Base-by-base conservation (phyloP, 768 basidiomycete species). In the Mycena chlorophos region DNA sequence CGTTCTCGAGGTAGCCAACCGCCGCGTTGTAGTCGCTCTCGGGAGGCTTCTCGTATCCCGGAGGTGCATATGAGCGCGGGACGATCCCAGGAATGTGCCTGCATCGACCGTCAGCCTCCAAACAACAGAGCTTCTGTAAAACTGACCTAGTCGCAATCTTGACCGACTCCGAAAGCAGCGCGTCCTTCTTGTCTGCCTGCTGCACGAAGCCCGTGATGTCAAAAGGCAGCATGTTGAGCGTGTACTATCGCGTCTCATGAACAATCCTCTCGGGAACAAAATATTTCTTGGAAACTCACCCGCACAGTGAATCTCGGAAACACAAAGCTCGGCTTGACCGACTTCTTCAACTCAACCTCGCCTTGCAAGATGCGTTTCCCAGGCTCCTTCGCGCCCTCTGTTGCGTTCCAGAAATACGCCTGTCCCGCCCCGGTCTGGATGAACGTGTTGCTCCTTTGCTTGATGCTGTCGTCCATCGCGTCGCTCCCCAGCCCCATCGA, bases 1-100 rank as follows among this genome's bases (percentile, higher is more conserved):
- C 79, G 60, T 81, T 83, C 63, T 82, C 80, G 60, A 82, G 65
- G 31, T 80, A 74, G 14, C 80, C 82, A 28, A 81, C 69, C 12
- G 77, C 74, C 31, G 73, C 77, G 59, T 80, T 81, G 64, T 81
- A 83, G 63, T 86, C 76, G 20, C 69, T 72, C 34, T 68, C 72
- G 45, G 72, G 65, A 14, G 73, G 68, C 39, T 72, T 69, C 46
- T 72, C 71, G 54, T 83, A 84, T 20, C 78, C 79, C 10, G 82
- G 82, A 3, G 83, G 85, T 4, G 78, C 77, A 58, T 76, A 77
- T 22, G 81, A 81, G 30, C 70, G 69, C 16, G 74, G 69, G 1
- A 61, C 51, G 38, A 79, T 53, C 8, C 80, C 80, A 14, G 69
- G 67, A 4, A 75, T 63, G 25, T 75, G 73, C 45, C 71, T 69